Evolutionary conservation across 495 filamentous ascomycete genomes (phyloP).

Genomic region (Trichoderma erinaceum): DNA sequence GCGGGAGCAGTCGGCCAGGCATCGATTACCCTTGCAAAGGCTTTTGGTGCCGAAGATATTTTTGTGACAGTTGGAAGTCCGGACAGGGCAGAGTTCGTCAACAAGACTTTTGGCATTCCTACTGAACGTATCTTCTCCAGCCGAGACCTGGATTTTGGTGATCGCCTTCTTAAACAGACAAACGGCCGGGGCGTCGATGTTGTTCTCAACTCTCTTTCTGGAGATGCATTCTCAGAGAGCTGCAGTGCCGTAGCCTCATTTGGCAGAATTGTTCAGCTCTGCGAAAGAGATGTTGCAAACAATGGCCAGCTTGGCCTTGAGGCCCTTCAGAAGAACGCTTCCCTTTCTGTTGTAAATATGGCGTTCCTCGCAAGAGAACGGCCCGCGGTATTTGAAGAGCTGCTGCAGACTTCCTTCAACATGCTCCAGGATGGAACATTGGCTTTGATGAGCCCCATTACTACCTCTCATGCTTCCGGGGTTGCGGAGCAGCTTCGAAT

Average conservation of each 20-base stretch:
- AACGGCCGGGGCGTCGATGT: constrained; percentile 42
- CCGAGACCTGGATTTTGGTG: constrained; percentile 27
- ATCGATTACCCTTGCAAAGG: constrained; percentile 39
- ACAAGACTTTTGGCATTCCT: constrained; percentile 32
- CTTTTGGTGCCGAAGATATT: constrained; percentile 37
- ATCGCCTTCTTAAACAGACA: constrained; percentile 38
- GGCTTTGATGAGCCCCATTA: constrained; percentile 31
- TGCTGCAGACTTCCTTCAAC: constrained; percentile 24
- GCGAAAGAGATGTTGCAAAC: constrained; percentile 29
- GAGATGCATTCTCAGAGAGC: constrained; percentile 42
- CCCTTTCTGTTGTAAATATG: constrained; percentile 42
- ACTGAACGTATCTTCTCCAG: constrained; percentile 42
- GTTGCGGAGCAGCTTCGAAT: constrained; percentile 38
- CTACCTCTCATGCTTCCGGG: constrained; percentile 33
- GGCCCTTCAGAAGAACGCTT: constrained; percentile 33
- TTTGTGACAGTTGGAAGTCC: constrained; percentile 37
- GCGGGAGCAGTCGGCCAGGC: constrained; percentile 47
- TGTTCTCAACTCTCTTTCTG: constrained; percentile 46
- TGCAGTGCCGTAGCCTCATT: constrained; percentile 44
- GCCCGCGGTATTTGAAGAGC: constrained; percentile 24
- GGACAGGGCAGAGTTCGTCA: constrained; percentile 32
- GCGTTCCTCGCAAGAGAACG: constrained; percentile 24
- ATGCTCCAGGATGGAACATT: constrained; percentile 28
- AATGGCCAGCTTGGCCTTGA: constrained; percentile 34
- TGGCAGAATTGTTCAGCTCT: constrained; percentile 50